These are phyloP conservation scores for Chlamydomonas incerta DNA, from an alignment of 139 green algal genomes.

Conservation along the genomic window DNA sequence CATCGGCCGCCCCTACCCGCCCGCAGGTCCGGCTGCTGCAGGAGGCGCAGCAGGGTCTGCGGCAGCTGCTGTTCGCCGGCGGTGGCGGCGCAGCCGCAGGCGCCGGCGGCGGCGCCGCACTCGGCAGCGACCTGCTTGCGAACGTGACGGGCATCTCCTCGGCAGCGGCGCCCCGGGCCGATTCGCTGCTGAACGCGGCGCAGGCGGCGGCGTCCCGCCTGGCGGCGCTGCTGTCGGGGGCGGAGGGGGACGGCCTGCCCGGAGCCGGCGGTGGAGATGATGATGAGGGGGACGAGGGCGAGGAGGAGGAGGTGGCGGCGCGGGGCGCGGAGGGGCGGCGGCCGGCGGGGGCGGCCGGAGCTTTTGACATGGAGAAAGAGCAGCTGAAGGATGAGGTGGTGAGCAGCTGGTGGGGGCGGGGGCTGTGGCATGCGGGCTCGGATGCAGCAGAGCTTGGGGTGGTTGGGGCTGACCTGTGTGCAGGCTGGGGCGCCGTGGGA, in stretches of 20 bases:
- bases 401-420: too few relatives aligned
- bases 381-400: conserved; percentile 34
- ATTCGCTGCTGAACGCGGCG: conserved; percentile 30
- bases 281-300: background rate
- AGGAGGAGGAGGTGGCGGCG: background rate
- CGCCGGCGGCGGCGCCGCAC: background rate
- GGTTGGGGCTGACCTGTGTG: too few relatives aligned
- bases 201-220: conserved; percentile 43
- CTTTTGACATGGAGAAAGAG: conserved; percentile 15
- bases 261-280: conserved; percentile 9
- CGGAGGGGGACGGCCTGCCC: too few relatives aligned
- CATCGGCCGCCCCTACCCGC: too few relatives aligned
- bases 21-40: conserved; percentile 22
- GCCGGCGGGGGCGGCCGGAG: background rate
- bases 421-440: too few relatives aligned
- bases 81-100: background rate
- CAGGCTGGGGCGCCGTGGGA: background rate
- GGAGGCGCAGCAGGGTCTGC: conserved; percentile 1
- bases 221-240: conserved; percentile 14
- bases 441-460: too few relatives aligned
- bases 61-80: background rate
- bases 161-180: background rate
- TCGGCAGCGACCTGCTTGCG: background rate
- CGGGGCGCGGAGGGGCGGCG: background rate
- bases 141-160: background rate